Conservation (phyloP, 208 protist genomes). For the Acanthamoeba lugdunensis region DNA sequence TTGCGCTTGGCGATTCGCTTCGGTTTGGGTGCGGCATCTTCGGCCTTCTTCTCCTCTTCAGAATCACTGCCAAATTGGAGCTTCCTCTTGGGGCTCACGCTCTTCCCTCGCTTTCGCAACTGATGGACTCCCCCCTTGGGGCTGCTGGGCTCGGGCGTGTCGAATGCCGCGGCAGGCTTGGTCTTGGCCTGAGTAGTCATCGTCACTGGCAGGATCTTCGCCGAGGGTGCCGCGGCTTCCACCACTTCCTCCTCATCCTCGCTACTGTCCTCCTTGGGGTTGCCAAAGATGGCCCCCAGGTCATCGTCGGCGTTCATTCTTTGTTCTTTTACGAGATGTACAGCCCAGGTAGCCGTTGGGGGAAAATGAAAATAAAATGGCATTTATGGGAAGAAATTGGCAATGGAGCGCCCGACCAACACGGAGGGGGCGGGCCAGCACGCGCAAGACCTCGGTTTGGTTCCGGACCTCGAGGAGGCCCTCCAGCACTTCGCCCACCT, state of each 20-base stretch:
- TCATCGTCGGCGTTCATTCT: slow-evolving; percentile 23
- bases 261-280: neutral
- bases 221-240: neutral
- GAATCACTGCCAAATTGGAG: slow-evolving; percentile 11
- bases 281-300: slow-evolving; percentile 24
- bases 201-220: neutral
- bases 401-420: neutral
- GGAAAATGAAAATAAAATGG: neutral
- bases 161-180: slow-evolving; percentile 1
- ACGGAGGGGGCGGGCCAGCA: neutral
- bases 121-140: neutral
- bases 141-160: slow-evolving; percentile 12
- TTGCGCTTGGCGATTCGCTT: slow-evolving; percentile 32
- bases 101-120: neutral
- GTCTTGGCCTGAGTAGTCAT: neutral
- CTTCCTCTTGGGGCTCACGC: slow-evolving; percentile 46
- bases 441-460: neutral
- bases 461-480: neutral
- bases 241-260: slow-evolving; percentile 8
- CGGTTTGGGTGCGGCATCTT: neutral
- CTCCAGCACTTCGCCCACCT: neutral
- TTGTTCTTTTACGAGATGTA: too few relatives aligned
- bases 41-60: neutral
- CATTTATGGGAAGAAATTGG: neutral
- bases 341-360: neutral